Evolutionary conservation across 2,329 filamentous ascomycete species (phyloP), one percentile per base, ranked within the genome.

Genomic region (Alternaria atra): DNA sequence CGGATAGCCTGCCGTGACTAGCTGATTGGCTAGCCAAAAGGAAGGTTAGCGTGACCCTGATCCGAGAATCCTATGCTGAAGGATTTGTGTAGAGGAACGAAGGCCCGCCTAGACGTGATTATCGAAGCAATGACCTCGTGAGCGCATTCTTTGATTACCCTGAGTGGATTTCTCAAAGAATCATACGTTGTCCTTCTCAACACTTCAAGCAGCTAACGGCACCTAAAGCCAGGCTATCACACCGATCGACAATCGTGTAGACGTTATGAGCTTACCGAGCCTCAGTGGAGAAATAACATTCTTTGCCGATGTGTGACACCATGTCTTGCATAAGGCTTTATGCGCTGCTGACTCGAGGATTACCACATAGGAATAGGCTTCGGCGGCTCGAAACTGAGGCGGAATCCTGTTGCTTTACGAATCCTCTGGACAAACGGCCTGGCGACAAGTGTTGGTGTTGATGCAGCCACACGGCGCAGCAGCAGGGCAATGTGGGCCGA

Each of bases 381-480:
- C 52, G 46, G 23, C 35, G 46, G 25, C 32, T 29, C 51, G 27
- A 35, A 34, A 25, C 30, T 15, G 34, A 50, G 27, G 27, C 34
- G n/a, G 17, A 39, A 37, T 47, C 44, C 54, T 56, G 15, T 52
- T 35, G 48, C 44, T 56, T 27, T 34, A 34, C 57, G 30, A 39
- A 46, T 37, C 46, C 32, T 27, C n/a, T 51, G 39, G 27, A 48
- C 35, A 50, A 48, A 50, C 25, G 25, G 43, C 34, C 44, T 52
- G 20, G 23, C 47, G 44, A 51, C 57, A 44, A 50, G 43, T 61
- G 47, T 52, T 58, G 53, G 48, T 61, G 30, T 42, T 47, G 51
- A 57, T 56, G 60, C 54, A 61, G 51, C 57, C 47, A 56, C 53
- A 52, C 60, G 54, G 63, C 54, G 58, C 58, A 47, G 55, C 46